phyloP scores from a whole-genome alignment of 352 stramenopile species.

The Phytopythium cucurbitacearum region DNA sequence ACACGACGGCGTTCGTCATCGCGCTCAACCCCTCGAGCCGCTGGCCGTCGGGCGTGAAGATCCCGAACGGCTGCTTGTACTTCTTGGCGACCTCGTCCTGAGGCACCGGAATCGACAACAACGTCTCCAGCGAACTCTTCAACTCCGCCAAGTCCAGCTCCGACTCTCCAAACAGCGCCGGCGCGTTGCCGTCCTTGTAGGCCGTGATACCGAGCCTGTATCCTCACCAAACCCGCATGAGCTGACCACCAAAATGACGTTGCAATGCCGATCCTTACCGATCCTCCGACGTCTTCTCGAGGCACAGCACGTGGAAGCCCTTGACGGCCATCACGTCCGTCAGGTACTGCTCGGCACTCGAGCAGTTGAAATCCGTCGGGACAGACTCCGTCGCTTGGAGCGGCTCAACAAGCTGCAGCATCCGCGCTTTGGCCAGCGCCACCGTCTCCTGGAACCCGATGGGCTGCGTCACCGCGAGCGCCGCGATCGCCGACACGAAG shows the following conservation, averaged over 20 bases:
- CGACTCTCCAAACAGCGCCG: constrained; percentile 3
- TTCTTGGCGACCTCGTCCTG: constrained; percentile 23
- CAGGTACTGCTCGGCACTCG: constrained; percentile 30
- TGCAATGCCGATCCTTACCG: constrained; percentile 20
- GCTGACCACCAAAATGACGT: not conserved
- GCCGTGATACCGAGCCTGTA: constrained; percentile 38
- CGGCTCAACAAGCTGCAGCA: constrained; percentile 25
- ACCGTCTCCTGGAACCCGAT: constrained; percentile 11
- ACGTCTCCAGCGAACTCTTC: constrained; percentile 26
- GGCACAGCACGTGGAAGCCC: constrained; percentile 70
- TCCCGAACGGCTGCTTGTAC: constrained; percentile 69
- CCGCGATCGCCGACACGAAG: constrained; percentile 5
- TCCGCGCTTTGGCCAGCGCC: constrained; percentile 11
- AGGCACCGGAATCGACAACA: constrained; percentile 21
- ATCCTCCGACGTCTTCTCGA: constrained; percentile 34
- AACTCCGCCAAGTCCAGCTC: constrained; percentile 33
- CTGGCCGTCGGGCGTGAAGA: constrained; percentile 52
- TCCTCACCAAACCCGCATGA: constrained; percentile 1
- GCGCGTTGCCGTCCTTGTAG: constrained; percentile 56
- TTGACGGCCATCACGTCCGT: constrained; percentile 56
- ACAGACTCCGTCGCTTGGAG: constrained; percentile 5
- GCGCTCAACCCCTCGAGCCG: constrained; percentile 37
- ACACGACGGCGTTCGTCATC: constrained; percentile 51
- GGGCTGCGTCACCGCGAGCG: constrained; percentile 15
- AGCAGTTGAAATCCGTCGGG: constrained; percentile 25